Evolutionary conservation across 345 rosid species (phyloP).

Genomic region (Noccaea caerulescens): DNA sequence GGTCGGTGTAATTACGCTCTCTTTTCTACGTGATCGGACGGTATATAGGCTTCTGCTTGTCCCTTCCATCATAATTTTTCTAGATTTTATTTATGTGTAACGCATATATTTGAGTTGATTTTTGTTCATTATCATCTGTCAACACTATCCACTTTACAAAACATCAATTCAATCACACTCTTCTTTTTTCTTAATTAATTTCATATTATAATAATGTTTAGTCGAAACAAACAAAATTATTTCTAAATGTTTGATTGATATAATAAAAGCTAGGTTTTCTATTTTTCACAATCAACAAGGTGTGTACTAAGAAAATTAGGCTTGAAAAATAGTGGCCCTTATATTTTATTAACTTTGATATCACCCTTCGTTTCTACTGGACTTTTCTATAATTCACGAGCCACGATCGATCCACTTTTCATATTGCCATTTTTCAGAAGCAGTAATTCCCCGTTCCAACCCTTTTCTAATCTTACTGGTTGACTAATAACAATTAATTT

Average conservation of each 20-base stretch:
- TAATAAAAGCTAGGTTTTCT: neutral
- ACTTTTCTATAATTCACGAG: constrained; percentile 14
- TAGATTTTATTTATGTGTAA: neutral
- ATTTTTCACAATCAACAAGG: neutral
- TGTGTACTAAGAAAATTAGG: constrained; percentile 19
- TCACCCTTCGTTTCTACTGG: constrained; percentile 25
- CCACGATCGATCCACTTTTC: constrained; percentile 5
- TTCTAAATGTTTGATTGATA: constrained; percentile 1
- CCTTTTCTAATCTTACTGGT: neutral
- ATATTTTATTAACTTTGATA: neutral
- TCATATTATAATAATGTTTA: too few species aligned
- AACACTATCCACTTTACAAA: constrained; percentile 15
- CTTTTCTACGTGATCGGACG: constrained; percentile 12
- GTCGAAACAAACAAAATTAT: neutral
- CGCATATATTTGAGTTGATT: neutral
- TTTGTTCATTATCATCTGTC: neutral
- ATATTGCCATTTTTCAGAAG: neutral
- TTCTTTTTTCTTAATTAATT: neutral
- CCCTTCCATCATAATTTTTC: neutral
- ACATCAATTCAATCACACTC: constrained; percentile 30
- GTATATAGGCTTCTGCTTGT: constrained; percentile 11
- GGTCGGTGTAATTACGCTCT: constrained; percentile 4
- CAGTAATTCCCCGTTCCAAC: neutral
- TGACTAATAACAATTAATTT: neutral
- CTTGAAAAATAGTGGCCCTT: constrained; percentile 28